These are phyloP conservation scores for Eucommia ulmoides DNA, from an alignment of 257 asterid genomes.

Conservation along the genomic window DNA sequence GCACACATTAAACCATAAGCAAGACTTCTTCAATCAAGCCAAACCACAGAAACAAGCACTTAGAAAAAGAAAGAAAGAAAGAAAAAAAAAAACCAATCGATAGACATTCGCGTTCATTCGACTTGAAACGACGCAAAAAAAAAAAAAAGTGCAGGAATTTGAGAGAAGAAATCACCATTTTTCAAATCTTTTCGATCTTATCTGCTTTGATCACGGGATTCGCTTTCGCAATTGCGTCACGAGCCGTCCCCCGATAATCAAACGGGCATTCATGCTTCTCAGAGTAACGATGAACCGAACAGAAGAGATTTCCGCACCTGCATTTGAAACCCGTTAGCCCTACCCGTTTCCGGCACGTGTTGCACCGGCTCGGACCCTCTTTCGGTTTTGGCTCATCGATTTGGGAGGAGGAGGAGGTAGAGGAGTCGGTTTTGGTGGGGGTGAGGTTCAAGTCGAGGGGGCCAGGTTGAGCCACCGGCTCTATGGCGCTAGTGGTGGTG, in stretches of 20 bases:
- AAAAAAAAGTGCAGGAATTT: no score
- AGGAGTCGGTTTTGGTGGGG: neutral
- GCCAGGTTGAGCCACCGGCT: neutral
- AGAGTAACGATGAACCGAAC: constrained; percentile 1
- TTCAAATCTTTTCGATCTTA: neutral
- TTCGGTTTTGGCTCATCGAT: neutral
- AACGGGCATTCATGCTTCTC: neutral
- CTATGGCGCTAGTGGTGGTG: neutral
- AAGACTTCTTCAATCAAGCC: no score
- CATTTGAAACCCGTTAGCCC: neutral
- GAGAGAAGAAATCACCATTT: no score
- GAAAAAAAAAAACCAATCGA: no score
- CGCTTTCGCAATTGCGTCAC: neutral
- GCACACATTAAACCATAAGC: no score
- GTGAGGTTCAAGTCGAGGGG: neutral
- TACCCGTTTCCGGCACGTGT: neutral
- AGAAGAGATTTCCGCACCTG: constrained; percentile 3
- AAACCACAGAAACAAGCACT: no score
- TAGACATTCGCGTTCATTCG: no score
- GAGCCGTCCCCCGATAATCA: neutral
- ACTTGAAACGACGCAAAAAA: no score
- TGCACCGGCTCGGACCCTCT: constrained; percentile 1
- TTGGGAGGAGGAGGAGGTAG: neutral
- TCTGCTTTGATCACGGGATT: neutral
- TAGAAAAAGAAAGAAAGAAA: no score